phyloP scores from a whole-genome alignment of 1,284 basidiomycete species.

The Pterulicium gracile region DNA sequence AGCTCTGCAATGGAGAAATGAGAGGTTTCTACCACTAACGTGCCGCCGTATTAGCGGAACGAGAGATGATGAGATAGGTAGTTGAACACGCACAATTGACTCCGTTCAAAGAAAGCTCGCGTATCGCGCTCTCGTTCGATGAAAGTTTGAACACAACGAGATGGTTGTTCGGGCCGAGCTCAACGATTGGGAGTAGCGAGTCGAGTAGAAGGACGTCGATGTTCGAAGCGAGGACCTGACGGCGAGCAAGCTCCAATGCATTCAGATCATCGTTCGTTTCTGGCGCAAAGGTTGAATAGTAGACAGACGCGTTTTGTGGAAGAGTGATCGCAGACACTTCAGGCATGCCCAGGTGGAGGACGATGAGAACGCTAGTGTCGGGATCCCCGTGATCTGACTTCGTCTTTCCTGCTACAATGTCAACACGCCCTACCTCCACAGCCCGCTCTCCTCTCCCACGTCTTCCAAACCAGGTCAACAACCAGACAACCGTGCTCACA shows the following conservation, averaged over 20 bases:
- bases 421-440: conserved; percentile 23
- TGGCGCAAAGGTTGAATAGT: conserved; percentile 35
- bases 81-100: neutral
- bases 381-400: conserved; percentile 8
- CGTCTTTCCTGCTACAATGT: conserved; percentile 11
- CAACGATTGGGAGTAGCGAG: conserved; percentile 39
- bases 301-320: conserved; percentile 21
- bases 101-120: neutral
- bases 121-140: conserved; percentile 17
- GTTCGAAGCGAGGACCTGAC: conserved; percentile 31
- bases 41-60: neutral
- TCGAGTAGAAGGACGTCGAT: conserved; percentile 25
- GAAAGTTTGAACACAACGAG: conserved; percentile 48
- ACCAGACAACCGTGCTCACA: conserved; percentile 70
- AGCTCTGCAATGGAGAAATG: neutral
- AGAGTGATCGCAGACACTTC: neutral
- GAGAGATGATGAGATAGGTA: neutral
- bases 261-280: conserved; percentile 24
- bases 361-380: conserved; percentile 10
- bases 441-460: conserved; percentile 46
- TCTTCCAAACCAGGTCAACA: conserved; percentile 58
- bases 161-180: conserved; percentile 28
- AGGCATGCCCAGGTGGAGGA: too few relatives aligned
- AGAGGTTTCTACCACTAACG: neutral
- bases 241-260: conserved; percentile 43